A percentile compares a stretch with the other conserved stretches of the same genome.
These are phyloP conservation scores for Candida awuae DNA, from an alignment of 805 yeast genomes.

Conservation along the genomic window DNA sequence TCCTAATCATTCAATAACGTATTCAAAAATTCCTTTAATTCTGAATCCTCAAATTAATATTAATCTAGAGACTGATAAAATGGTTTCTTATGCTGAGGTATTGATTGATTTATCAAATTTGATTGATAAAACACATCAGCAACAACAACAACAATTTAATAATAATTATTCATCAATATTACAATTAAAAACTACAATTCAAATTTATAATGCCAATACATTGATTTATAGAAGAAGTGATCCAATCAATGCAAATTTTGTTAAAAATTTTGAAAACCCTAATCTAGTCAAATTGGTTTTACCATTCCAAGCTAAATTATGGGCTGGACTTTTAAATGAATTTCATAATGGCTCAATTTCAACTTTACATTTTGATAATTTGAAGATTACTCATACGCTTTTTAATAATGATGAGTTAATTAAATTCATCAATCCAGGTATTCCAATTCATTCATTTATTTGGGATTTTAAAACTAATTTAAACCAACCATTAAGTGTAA, in stretches of 20 bases:
- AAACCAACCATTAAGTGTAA: conserved; percentile 22
- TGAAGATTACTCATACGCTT: conserved; percentile 25
- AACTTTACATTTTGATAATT: conserved; percentile 16
- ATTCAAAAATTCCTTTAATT: conserved; percentile 21
- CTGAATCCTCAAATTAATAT: conserved; percentile 13
- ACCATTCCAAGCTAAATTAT: conserved; percentile 27
- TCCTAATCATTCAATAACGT: conserved; percentile 20
- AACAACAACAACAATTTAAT: neutral
- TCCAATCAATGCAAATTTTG: conserved; percentile 25
- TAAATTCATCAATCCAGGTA: conserved; percentile 11
- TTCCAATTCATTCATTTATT: conserved; percentile 24
- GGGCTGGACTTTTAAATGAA: conserved; percentile 27
- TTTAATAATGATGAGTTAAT: conserved; percentile 24
- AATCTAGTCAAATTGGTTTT: conserved; percentile 20
- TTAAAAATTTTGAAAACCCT: conserved; percentile 12
- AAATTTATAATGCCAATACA: conserved; percentile 18
- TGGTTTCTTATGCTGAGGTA: conserved; percentile 24
- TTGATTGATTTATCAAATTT: conserved; percentile 18
- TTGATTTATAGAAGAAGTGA: conserved; percentile 22
- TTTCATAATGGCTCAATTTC: conserved; percentile 26
- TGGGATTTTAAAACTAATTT: conserved; percentile 26
- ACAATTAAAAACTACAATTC: conserved; percentile 23
- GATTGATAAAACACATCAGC: conserved; percentile 4
- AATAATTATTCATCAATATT: conserved; percentile 22
- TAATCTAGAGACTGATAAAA: conserved; percentile 22